Percentiles rank a stretch among this genome's conserved stretches.
phyloP scores from a whole-genome alignment of 148 eudicot genomes.

The Fagopyrum tataricum region DNA sequence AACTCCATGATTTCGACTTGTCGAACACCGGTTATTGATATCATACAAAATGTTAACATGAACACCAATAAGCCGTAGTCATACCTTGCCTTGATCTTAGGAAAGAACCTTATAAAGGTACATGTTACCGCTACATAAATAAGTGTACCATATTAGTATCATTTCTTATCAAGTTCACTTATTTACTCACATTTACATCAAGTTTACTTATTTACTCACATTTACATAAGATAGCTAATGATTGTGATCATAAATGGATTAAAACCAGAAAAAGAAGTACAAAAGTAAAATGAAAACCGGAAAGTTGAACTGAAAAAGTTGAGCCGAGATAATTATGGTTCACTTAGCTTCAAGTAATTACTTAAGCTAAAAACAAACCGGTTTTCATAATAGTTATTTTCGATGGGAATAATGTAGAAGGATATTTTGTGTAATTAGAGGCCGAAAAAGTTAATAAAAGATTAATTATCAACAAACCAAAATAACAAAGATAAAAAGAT shows the following conservation, averaged over 20 bases:
- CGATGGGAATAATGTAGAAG: too few relatives aligned
- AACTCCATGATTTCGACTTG: slow-evolving; percentile 3
- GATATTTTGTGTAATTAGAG: too few relatives aligned
- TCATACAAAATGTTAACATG: slow-evolving; percentile 16
- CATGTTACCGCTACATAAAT: slow-evolving; percentile 1
- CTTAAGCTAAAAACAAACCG: background rate
- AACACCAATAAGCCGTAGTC: slow-evolving; percentile 13
- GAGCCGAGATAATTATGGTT: too few relatives aligned
- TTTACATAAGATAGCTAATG: too few relatives aligned
- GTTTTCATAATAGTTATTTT: background rate
- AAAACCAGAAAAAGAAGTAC: background rate
- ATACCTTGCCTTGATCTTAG: slow-evolving; percentile 16
- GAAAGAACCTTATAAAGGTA: slow-evolving; percentile 17
- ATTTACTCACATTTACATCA: too few relatives aligned
- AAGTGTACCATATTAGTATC: background rate
- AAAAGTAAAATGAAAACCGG: background rate
- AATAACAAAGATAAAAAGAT: too few relatives aligned
- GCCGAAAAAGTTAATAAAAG: too few relatives aligned
- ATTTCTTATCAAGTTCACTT: background rate
- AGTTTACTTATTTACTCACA: too few relatives aligned
- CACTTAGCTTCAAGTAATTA: too few relatives aligned
- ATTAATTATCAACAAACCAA: too few relatives aligned
- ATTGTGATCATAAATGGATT: background rate
- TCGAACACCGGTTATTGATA: slow-evolving; percentile 15
- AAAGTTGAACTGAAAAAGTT: too few relatives aligned